Conservation (phyloP, 805 yeast species). For the Myxozyma monticola region DNA sequence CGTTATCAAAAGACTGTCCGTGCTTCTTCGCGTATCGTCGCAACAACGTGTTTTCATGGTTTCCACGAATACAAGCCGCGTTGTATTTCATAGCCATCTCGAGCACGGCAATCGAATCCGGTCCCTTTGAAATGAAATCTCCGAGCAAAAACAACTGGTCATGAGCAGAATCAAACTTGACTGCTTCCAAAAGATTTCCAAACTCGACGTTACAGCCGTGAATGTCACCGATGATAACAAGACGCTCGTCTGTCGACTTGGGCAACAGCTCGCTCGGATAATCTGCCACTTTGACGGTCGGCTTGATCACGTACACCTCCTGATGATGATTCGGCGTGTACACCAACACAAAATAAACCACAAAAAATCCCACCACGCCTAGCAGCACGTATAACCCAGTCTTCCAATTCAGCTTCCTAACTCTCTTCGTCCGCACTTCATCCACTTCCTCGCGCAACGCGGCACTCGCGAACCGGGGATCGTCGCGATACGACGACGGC, state of each 20-base stretch:
- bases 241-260: conserved; percentile 38
- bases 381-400: background rate
- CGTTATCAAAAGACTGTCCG: conserved; percentile 40
- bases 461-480: conserved; percentile 1
- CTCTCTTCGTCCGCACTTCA: background rate
- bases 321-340: conserved; percentile 13
- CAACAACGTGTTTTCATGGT: conserved; percentile 77
- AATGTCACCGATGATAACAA: conserved; percentile 79
- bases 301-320: conserved; percentile 12
- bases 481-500: conserved; percentile 5
- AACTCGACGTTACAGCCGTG: conserved; percentile 74
- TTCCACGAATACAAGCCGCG: conserved; percentile 79
- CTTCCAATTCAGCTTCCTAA: too few species aligned
- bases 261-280: conserved; percentile 17
- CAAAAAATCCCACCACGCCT: conserved; percentile 3
- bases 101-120: conserved; percentile 66
- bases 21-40: conserved; percentile 64
- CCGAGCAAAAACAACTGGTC: conserved; percentile 76
- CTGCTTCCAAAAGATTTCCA: conserved; percentile 51
- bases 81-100: conserved; percentile 60
- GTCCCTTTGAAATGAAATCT: conserved; percentile 84
- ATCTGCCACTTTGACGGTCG: conserved; percentile 27
- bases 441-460: conserved; percentile 3
- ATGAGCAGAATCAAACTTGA: conserved; percentile 46
- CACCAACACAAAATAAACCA: conserved; percentile 16